Evolutionary conservation across 169 alveolate species (phyloP), one percentile per base, ranked within the genome.

Genomic region (Plasmodium reichenowi): DNA sequence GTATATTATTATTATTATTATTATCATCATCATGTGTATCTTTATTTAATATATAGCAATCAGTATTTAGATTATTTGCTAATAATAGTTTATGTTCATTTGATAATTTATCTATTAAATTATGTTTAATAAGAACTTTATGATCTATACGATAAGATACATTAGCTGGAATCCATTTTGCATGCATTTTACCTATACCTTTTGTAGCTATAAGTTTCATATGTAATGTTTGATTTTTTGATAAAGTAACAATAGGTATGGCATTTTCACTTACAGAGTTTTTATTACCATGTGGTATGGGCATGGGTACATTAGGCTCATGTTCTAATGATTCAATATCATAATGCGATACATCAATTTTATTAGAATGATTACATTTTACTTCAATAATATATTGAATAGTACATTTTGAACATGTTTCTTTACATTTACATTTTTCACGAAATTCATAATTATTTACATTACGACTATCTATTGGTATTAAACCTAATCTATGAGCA

Each of bases 171-270:
- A 97, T 95, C 99, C 99, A 98, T 90, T 98, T 98, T 2, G 99
- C 99, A 94, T 98, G 99, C 92, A 96, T 96, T 90, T 98, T 98
- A 3, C 99, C 99, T 22, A 97, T 96, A 15, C 99, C 99, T 94
- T 98, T 97, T 62, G 97, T 95, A 1, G 99, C 99, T 26, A 97
- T 97, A 88, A 97, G 88, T 75, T 97, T 96, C 96, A 97, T 94
- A 94, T 97, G 96, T 70, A 98, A 90, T 26, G 96, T 89, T 93
- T 98, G 98, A 60, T 97, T 97, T 75, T 97, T 96, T 70, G 96
- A 96, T 26, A 98, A 95, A 70, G 97, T 97, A 3, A 98, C 97
- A 47, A 98, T 96, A 26, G 98, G 97, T 29, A 98, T 97, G 9
- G 98, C 98, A 58, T 72, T 96, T 3, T 85, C 88, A 91, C 22